Percentiles rank a stretch among this genome's conserved stretches.
Evolutionary conservation across 2,329 filamentous ascomycete species (phyloP).

Genomic region (Penicillium fuscoglaucum): DNA sequence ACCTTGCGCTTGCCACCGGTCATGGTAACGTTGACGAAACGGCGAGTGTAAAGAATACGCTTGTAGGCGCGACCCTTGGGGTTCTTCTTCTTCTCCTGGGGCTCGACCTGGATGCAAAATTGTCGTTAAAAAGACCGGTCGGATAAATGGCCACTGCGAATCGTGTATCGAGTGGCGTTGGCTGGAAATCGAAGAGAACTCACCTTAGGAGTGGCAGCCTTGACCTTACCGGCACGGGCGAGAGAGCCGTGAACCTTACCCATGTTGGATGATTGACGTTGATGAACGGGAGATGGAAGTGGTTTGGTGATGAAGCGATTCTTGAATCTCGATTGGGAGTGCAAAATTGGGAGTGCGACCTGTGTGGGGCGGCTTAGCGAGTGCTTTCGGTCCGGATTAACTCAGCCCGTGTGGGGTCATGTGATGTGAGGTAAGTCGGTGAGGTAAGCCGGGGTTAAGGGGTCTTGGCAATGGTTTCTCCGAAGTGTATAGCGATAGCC

Average conservation of each 20-base stretch:
- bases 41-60: conserved; percentile 92
- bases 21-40: conserved; percentile 97
- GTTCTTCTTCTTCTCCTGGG: conserved; percentile 84
- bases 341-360: conserved; percentile 31
- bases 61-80: conserved; percentile 98
- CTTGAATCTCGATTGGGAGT: conserved; percentile 24
- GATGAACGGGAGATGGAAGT: conserved; percentile 26
- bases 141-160: conserved; percentile 7
- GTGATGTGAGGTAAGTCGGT: conserved; percentile 3
- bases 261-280: conserved; percentile 55
- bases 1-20: conserved; percentile 99
- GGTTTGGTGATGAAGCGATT: conserved; percentile 28
- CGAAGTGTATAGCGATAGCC: not conserved
- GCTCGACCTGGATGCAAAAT: conserved; percentile 29
- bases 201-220: conserved; percentile 66
- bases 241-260: conserved; percentile 93
- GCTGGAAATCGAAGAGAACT: conserved; percentile 18
- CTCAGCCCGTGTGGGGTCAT: conserved; percentile 6
- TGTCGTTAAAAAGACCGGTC: conserved; percentile 22
- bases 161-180: conserved; percentile 17
- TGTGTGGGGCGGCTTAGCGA: conserved; percentile 33
- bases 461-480: conserved; percentile 4
- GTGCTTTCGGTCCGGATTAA: conserved; percentile 21
- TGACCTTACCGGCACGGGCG: conserved; percentile 96
- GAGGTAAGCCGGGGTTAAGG: conserved; percentile 9